Percentiles rank a stretch among this genome's conserved stretches.
Evolutionary conservation across 2,329 filamentous ascomycete genomes (phyloP).

Genomic region (Neonectria coccinea): DNA sequence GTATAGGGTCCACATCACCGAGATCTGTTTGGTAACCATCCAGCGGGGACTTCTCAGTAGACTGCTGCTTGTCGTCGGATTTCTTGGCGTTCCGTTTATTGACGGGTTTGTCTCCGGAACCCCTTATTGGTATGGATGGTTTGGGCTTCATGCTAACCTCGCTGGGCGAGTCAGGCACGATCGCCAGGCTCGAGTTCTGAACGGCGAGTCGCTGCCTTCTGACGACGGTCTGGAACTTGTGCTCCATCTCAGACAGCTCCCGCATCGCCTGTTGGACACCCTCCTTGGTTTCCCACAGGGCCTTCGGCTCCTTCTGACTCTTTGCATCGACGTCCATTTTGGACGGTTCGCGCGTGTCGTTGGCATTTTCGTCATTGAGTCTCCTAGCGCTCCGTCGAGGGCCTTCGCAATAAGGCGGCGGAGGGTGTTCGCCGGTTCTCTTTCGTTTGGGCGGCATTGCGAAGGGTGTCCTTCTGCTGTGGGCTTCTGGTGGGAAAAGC

Average conservation of each 20-base stretch:
- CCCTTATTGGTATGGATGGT: conserved; percentile 10
- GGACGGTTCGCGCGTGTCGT: background rate
- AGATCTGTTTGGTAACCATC: conserved; percentile 41
- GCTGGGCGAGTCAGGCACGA: background rate
- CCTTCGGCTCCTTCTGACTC: conserved; percentile 3
- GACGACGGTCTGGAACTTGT: conserved; percentile 56
- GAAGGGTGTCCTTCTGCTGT: conserved; percentile 15
- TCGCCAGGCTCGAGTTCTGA: conserved; percentile 52
- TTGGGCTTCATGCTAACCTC: conserved; percentile 25
- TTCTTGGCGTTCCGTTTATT: conserved; percentile 9
- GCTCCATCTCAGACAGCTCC: conserved; percentile 63
- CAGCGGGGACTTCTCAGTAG: conserved; percentile 36
- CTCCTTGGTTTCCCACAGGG: conserved; percentile 32
- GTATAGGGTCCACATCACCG: conserved; percentile 36
- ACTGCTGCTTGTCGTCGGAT: conserved; percentile 16
- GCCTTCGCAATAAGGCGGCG: conserved; percentile 38
- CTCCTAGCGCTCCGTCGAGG: conserved; percentile 46
- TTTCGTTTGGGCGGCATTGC: conserved; percentile 57
- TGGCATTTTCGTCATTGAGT: conserved; percentile 27
- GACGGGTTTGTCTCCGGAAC: background rate
- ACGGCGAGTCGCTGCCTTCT: conserved; percentile 62
- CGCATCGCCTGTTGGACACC: conserved; percentile 56
- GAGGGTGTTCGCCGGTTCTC: conserved; percentile 41
- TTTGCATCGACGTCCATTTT: conserved; percentile 9
- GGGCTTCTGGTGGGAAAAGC: conserved; percentile 2